phyloP scores from a whole-genome alignment of 768 basidiomycete genomes.

The Suillus occidentalis region DNA sequence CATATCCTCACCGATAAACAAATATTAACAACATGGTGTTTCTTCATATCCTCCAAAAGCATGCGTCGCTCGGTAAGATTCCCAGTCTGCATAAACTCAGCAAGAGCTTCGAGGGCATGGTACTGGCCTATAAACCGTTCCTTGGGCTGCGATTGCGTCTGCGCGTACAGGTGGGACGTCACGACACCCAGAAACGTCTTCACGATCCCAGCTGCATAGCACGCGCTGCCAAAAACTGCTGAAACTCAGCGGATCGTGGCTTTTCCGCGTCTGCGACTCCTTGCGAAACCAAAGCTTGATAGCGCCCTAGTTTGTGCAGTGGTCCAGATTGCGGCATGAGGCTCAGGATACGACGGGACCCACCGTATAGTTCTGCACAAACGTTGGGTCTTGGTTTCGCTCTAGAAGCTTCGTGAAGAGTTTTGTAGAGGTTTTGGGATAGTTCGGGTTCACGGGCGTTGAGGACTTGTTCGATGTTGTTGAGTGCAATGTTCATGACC shows the following conservation, averaged over 20 bases:
- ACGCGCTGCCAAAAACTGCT: conserved; percentile 23
- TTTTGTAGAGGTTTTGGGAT: conserved; percentile 16
- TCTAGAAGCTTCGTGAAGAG: conserved; percentile 26
- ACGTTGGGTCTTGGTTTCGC: conserved; percentile 21
- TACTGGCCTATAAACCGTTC: conserved; percentile 21
- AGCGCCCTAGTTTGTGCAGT: conserved; percentile 7
- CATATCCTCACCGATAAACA: conserved; percentile 21
- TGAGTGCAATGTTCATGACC: conserved; percentile 15
- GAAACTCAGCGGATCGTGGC: background rate
- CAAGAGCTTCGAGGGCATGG: conserved; percentile 23
- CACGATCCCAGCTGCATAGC: conserved; percentile 28
- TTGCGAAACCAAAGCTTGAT: conserved; percentile 14
- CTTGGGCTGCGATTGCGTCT: conserved; percentile 11
- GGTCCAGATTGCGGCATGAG: background rate
- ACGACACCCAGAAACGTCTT: conserved; percentile 26
- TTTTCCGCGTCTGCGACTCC: background rate
- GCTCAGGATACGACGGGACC: background rate
- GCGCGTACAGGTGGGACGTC: conserved; percentile 14
- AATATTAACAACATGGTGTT: conserved; percentile 20
- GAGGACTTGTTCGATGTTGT: conserved; percentile 20
- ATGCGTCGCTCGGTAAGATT: conserved; percentile 18
- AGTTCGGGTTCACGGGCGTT: conserved; percentile 13
- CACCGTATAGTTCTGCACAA: conserved; percentile 21
- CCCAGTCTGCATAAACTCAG: conserved; percentile 22
- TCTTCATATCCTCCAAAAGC: conserved; percentile 26